phyloP scores from a whole-genome alignment of 176 grass and related monocot species.

The Pontederia paniculata region DNA sequence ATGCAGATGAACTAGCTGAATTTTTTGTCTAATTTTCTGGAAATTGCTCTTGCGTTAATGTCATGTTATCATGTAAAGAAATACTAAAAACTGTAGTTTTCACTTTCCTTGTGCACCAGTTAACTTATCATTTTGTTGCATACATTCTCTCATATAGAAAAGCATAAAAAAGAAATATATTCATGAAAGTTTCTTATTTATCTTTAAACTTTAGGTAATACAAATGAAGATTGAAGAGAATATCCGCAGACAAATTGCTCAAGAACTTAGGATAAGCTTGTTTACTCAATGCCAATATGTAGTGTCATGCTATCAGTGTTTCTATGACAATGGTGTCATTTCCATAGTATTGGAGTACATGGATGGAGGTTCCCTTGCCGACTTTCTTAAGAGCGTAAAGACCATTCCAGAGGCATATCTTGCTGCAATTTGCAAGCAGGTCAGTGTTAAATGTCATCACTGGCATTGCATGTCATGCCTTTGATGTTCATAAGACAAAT shows the following conservation, averaged over 20 bases:
- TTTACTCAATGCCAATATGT: slow-evolving; percentile 63
- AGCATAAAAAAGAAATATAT: background rate
- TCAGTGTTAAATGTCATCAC: slow-evolving; percentile 30
- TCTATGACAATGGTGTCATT: slow-evolving; percentile 77
- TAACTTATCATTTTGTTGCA: background rate
- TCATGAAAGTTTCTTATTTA: background rate
- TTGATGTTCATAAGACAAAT: background rate
- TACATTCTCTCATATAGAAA: no score
- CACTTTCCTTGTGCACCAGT: background rate
- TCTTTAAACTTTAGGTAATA: slow-evolving; percentile 48
- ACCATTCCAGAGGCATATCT: slow-evolving; percentile 83
- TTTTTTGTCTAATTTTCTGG: no score
- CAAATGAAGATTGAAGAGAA: slow-evolving; percentile 78
- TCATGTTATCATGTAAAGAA: background rate
- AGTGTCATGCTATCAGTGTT: slow-evolving; percentile 73
- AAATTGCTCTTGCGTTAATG: background rate
- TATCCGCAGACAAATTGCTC: slow-evolving; percentile 58
- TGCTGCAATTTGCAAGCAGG: slow-evolving; percentile 97
- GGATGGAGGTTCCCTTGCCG: slow-evolving; percentile 77
- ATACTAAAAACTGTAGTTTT: background rate
- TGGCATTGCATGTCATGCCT: slow-evolving; percentile 2
- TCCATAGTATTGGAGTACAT: slow-evolving; percentile 97
- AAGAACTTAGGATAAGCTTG: slow-evolving; percentile 85
- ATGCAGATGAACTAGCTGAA: no score
- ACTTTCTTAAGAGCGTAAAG: slow-evolving; percentile 72